phyloP scores from a whole-genome alignment of 2,329 filamentous ascomycete genomes.

The Apiospora arundinis region DNA sequence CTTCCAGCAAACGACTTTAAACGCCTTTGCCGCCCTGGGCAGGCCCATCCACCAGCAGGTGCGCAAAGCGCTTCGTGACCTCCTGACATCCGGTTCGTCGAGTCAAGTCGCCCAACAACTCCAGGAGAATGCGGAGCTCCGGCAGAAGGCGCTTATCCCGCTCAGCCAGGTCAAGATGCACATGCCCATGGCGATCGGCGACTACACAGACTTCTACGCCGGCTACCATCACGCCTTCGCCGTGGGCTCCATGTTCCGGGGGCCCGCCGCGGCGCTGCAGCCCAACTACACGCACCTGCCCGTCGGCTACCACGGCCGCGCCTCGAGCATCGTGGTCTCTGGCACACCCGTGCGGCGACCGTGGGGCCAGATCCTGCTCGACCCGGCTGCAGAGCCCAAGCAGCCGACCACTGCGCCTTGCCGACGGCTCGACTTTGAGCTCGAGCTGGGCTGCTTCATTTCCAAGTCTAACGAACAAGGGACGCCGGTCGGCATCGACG shows the following conservation, averaged over 20 bases:
- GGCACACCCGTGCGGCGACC: constrained; percentile 77
- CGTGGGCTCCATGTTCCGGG: constrained; percentile 75
- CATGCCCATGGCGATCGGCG: constrained; percentile 78
- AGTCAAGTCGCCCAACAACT: constrained; percentile 26
- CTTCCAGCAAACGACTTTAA: constrained; percentile 70
- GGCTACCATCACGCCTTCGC: constrained; percentile 77
- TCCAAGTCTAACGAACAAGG: constrained; percentile 70
- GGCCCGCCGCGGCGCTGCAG: constrained; percentile 74
- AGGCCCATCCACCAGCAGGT: constrained; percentile 72
- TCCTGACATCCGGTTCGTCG: constrained; percentile 51
- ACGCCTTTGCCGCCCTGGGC: constrained; percentile 76
- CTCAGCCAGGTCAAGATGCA: constrained; percentile 68
- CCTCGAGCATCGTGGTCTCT: constrained; percentile 77
- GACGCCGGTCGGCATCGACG: constrained; percentile 63
- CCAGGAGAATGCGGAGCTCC: constrained; percentile 60
- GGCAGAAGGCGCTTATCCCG: constrained; percentile 63
- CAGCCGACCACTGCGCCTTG: constrained; percentile 68
- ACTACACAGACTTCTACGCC: constrained; percentile 88
- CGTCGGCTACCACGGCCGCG: constrained; percentile 81
- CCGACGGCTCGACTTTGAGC: constrained; percentile 76
- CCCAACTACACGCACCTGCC: constrained; percentile 84
- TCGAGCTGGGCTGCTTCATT: constrained; percentile 81
- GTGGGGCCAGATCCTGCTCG: constrained; percentile 73
- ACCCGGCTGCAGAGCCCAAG: constrained; percentile 67
- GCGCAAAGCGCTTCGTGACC: constrained; percentile 69